Evolutionary conservation across 2,329 filamentous ascomycete species (phyloP).

Genomic region (Colletotrichum viniferum): DNA sequence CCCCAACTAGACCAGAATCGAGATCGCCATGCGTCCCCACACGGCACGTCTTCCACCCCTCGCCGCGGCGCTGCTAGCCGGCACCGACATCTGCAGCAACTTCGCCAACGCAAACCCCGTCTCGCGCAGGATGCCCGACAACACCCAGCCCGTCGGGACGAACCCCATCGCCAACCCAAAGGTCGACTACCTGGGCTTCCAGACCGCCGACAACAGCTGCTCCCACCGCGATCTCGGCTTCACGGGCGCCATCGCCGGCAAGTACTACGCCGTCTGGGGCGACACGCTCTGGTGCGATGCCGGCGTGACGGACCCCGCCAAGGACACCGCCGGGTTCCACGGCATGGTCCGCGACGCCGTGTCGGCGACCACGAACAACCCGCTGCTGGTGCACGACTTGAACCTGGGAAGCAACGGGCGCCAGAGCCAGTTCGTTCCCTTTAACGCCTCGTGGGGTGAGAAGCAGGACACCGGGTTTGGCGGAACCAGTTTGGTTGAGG

Average conservation of each 20-base stretch:
- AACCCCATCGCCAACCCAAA: slow-evolving; percentile 36
- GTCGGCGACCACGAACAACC: slow-evolving; percentile 36
- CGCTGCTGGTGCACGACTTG: slow-evolving; percentile 38
- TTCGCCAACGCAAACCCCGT: not conserved
- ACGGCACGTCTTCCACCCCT: not conserved
- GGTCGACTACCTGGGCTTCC: slow-evolving; percentile 37
- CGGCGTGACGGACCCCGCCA: slow-evolving; percentile 33
- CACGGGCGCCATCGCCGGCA: slow-evolving; percentile 35
- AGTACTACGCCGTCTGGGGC: slow-evolving; percentile 43
- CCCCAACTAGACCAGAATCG: not conserved
- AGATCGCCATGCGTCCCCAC: slow-evolving; percentile 2
- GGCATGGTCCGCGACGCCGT: slow-evolving; percentile 44
- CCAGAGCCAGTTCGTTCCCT: slow-evolving; percentile 41
- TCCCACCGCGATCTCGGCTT: slow-evolving; percentile 42
- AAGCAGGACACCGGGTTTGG: slow-evolving; percentile 38
- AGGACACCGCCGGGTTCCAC: slow-evolving; percentile 37
- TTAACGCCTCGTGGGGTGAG: slow-evolving; percentile 40
- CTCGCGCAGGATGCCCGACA: slow-evolving; percentile 31
- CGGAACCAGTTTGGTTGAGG: slow-evolving; percentile 43
- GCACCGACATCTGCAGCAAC: not conserved
- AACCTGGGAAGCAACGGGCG: slow-evolving; percentile 37
- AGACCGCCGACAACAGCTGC: slow-evolving; percentile 40
- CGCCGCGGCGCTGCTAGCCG: not conserved
- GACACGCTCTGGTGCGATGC: slow-evolving; percentile 39
- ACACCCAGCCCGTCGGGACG: slow-evolving; percentile 38